Base-by-base conservation (phyloP, 345 rosid species). In the Lepidium didymum region DNA sequence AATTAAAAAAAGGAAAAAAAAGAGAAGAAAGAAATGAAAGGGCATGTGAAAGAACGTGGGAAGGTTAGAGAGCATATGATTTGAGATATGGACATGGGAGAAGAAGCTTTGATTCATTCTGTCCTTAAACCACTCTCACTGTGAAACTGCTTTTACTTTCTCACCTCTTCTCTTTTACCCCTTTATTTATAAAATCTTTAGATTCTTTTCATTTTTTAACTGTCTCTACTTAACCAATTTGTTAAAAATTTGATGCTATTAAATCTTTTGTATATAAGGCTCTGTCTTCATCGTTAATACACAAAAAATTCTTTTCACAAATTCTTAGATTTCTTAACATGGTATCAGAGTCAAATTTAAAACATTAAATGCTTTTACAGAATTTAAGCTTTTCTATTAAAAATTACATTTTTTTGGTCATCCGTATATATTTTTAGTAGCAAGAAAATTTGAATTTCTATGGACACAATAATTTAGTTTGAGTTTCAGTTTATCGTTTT, bases 21-120 rank as follows among this genome's bases (percentile, higher is more conserved):
- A 11, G 31, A 36, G 31, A 57, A 40, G 63, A 40, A 57, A 37
- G 19, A 57, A 57, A 44, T 43, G 63, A 14, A 56, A 44, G 35
- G 53, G 66, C 76, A 72, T 66, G 67, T 73, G 77, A 34, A 66
- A 60, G 68, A 74, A 67, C 77, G 68, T 74, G 77, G 73, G 36
- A 59, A 58, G 56, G 68, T 58, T 59, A 10, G 60, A 51, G 50
- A 43, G 68, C 67, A 66, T 59, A 67, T 67, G 73, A 60, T 74
- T 43, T 67, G 36, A 60, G 68, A 51, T 57, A 67, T 66, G 59
- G 70, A 72, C 60, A 53, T 64, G 51, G 41, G 27, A 27, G 31
- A 19, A 38, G 67, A 74, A 66, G 62, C 56, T 67, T 67, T 67
- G 62, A 29, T 49, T 23, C 72, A 57, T 56, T 27, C 31, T 73